Evolutionary conservation across 345 rosid genomes (phyloP).

Genomic region (Combretum micranthum): DNA sequence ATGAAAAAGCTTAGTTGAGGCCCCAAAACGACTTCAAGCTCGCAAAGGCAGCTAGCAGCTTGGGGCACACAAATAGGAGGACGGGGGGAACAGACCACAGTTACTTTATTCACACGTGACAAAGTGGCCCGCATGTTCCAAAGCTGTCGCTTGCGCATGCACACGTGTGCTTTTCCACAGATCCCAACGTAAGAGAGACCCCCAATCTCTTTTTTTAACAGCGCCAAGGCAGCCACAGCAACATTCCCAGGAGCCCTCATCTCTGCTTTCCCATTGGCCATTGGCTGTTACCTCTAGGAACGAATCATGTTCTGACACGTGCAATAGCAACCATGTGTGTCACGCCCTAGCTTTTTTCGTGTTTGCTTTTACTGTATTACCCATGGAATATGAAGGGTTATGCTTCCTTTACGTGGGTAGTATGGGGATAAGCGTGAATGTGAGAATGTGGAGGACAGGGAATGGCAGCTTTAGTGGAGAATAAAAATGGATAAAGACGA

Average conservation of each 20-base stretch:
- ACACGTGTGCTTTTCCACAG: constrained; percentile 30
- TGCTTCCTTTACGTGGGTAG: constrained; percentile 7
- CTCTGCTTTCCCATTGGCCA: too few relatives aligned
- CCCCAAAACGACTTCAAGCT: too few relatives aligned
- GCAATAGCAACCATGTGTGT: constrained; percentile 13
- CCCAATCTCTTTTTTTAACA: too few relatives aligned
- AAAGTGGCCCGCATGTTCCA: constrained; percentile 16
- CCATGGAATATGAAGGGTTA: neutral
- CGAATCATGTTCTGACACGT: constrained; percentile 13
- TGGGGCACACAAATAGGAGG: too few relatives aligned
- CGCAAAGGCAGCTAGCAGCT: too few relatives aligned
- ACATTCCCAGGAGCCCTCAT: too few relatives aligned
- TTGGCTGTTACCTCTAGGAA: too few relatives aligned
- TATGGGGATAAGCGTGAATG: constrained; percentile 1
- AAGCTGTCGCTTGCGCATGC: constrained; percentile 23
- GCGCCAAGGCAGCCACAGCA: too few relatives aligned
- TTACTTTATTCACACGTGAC: constrained; percentile 30
- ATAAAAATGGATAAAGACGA: constrained; percentile 5
- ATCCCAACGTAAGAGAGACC: constrained; percentile 10
- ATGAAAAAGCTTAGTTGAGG: too few relatives aligned
- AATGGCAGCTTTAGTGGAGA: constrained; percentile 26
- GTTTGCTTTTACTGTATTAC: neutral
- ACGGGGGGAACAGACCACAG: too few relatives aligned
- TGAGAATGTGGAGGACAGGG: neutral
- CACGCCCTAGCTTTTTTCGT: neutral